Evolutionary conservation across 2,329 filamentous ascomycete genomes (phyloP).

Genomic region (Trichoderma harzianum): DNA sequence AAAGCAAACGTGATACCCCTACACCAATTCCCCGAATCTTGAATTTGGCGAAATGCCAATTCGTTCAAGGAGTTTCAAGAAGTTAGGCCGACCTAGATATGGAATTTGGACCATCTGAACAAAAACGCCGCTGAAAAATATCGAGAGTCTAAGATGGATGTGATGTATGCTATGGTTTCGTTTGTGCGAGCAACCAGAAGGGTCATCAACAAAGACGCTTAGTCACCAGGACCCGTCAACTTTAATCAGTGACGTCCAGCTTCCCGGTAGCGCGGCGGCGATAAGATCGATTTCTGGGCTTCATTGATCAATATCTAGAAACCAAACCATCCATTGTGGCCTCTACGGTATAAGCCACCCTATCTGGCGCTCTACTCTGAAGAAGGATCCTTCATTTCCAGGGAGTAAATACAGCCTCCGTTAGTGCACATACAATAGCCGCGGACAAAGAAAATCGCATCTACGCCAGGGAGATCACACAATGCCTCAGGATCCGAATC

Average conservation of each 20-base stretch:
- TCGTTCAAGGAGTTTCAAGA: background rate
- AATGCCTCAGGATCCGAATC: conserved; percentile 64
- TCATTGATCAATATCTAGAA: background rate
- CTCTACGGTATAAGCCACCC: too few species aligned
- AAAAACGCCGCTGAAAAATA: background rate
- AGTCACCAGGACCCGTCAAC: background rate
- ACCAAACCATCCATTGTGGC: too few species aligned
- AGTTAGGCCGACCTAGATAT: background rate
- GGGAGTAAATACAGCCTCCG: background rate
- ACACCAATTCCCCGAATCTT: conserved; percentile 15
- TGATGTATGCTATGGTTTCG: background rate
- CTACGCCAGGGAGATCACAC: conserved; percentile 2
- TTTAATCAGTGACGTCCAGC: conserved; percentile 1
- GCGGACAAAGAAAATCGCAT: background rate
- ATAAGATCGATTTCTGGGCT: background rate
- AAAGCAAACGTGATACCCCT: conserved; percentile 18
- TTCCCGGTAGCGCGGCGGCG: background rate
- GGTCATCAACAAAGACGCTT: background rate
- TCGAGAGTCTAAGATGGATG: background rate
- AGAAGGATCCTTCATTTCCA: background rate
- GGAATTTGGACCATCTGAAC: background rate
- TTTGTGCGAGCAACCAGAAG: background rate
- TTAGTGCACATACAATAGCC: background rate
- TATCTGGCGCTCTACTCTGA: background rate
- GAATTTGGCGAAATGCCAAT: background rate